These are phyloP conservation scores for Protoeuglena noctilucae DNA, from an alignment of 139 green algal genomes.

Conservation along the genomic window DNA sequence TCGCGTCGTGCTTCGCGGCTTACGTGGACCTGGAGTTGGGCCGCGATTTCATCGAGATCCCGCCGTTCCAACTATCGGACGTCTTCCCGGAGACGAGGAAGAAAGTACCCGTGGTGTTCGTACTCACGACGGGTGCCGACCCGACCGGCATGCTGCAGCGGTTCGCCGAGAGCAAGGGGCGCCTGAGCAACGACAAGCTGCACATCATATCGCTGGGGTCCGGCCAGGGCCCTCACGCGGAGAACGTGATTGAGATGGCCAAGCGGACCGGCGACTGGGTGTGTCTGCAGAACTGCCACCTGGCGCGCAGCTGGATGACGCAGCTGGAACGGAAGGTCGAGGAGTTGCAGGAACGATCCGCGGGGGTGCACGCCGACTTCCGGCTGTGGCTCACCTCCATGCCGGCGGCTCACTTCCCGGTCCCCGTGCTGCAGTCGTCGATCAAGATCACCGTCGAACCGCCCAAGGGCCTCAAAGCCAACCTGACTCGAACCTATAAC, in stretches of 20 bases:
- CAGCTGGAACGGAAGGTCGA: constrained; percentile 24
- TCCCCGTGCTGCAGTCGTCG: constrained; percentile 52
- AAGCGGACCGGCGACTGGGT: constrained; percentile 57
- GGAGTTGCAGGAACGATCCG: constrained; percentile 6
- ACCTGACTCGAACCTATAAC: constrained; percentile 46
- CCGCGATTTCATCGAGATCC: constrained; percentile 41
- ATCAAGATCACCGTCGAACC: constrained; percentile 65
- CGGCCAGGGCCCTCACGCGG: constrained; percentile 48
- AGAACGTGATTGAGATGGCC: constrained; percentile 29
- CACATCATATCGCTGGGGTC: constrained; percentile 69
- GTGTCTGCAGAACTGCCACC: constrained; percentile 78
- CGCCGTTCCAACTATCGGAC: constrained; percentile 62
- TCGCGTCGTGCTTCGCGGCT: constrained; percentile 27
- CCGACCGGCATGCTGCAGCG: constrained; percentile 51
- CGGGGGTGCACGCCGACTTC: constrained; percentile 46
- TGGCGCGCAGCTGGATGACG: constrained; percentile 60
- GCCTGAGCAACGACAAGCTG: constrained; percentile 34
- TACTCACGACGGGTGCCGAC: constrained; percentile 67
- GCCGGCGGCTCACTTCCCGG: constrained; percentile 46
- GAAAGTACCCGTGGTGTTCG: constrained; percentile 63
- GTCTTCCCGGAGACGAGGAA: constrained; percentile 51
- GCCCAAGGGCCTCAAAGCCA: constrained; percentile 59
- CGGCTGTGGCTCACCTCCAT: constrained; percentile 70
- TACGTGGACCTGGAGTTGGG: constrained; percentile 47
- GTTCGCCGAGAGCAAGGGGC: constrained; percentile 46